Evolutionary conservation across 768 basidiomycete genomes (phyloP), one percentile per base, ranked within the genome.

Genomic region (Xerocomellus dryophilus): DNA sequence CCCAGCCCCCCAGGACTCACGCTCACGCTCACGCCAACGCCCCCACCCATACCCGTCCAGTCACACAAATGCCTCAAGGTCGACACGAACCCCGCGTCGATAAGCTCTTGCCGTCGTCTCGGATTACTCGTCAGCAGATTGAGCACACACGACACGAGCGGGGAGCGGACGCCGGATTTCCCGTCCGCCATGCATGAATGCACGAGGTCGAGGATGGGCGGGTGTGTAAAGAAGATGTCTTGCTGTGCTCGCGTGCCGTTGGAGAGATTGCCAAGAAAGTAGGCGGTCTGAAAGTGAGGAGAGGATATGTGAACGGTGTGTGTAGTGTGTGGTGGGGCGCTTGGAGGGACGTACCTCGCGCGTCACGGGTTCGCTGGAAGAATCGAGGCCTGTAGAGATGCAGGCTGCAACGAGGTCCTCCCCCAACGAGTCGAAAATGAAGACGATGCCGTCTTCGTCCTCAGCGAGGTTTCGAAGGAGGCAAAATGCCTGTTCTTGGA

Each of bases 401-500:
- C 71, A 73, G 7, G 66, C 66, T 7, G 85, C 72, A 5, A 88
- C 61, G 7, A 67, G 62, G 1, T 77, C 76, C 2, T 69, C 66
- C 0, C 80, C 79, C 12, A 91, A 66, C 25, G 80, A 81, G 15
- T 70, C 64, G 54, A 86, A 82, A 17, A 89, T 70, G 56, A 88
- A 71, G 17, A 78, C 75, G 14, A 88, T 78, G n/a, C 86, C 85
- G 5, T 80, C 76, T 54, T 84, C 81, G 55, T 81, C 74, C 51
- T 85, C 83, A 0, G 86, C 80, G 3, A 91, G 66, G 63, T 93
- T 90, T 7, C 82, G 78, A 12, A 88, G 59, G 23, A 90, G 76
- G 53, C 80, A 80, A 59, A 86, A 77, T 0, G 82, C 85, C 63
- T 93, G 90, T 61, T 92, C 90, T 61, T 83, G 82, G 3, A 89